A percentile compares a stretch with the other conserved stretches of the same genome.
Conservation (phyloP, 1,139 yeast species). For the Saccharomycopsis phalli region DNA sequence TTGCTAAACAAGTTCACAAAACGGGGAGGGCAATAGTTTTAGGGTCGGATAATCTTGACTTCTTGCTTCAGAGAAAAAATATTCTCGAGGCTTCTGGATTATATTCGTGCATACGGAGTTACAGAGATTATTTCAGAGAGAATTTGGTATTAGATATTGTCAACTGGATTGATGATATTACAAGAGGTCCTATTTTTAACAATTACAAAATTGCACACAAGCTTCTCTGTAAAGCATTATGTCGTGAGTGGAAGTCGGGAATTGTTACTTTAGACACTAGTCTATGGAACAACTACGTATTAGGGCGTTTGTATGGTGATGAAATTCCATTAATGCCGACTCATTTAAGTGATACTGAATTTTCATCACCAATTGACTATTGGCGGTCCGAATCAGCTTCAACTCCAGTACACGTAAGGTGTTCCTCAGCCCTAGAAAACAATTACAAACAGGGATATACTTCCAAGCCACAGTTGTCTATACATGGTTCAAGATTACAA, state of each 20-base stretch:
- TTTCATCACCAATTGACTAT: conserved; percentile 25
- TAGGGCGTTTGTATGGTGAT: conserved; percentile 12
- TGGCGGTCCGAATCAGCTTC: conserved; percentile 15
- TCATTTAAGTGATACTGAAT: conserved; percentile 23
- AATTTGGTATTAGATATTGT: conserved; percentile 72
- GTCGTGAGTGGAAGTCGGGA: conserved; percentile 50
- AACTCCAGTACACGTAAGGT: conserved; percentile 26
- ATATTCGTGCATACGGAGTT: conserved; percentile 55
- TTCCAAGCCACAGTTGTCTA: conserved; percentile 26
- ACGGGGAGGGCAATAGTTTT: conserved; percentile 66
- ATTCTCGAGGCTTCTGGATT: conserved; percentile 53
- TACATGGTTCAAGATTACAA: conserved; percentile 70
- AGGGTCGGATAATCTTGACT: conserved; percentile 42
- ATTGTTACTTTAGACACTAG: neutral
- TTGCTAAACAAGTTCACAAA: conserved; percentile 52
- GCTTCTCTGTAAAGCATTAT: conserved; percentile 46
- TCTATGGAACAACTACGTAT: conserved; percentile 3
- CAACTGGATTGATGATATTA: conserved; percentile 53
- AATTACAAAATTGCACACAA: conserved; percentile 41
- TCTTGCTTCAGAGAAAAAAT: conserved; percentile 45
- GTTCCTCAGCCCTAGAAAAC: conserved; percentile 37
- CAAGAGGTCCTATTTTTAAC: conserved; percentile 47
- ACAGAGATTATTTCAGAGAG: conserved; percentile 68
- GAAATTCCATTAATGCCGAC: conserved; percentile 20
- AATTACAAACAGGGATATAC: conserved; percentile 32